Base-by-base conservation (phyloP, 257 asterid genomes). In the Nicotiana obtusifolia region DNA sequence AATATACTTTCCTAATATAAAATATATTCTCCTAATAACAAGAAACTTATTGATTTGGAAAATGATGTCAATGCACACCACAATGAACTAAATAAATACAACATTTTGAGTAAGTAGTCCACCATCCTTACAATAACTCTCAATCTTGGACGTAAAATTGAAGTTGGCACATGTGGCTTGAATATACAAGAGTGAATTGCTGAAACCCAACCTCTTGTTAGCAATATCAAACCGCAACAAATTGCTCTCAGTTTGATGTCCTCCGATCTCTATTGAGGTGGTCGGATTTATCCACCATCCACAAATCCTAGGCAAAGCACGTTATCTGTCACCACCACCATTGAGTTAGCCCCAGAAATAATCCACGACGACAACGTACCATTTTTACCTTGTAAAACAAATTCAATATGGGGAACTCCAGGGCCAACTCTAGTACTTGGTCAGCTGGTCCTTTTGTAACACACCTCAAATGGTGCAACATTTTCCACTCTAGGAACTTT, bases 221-320 rank as follows among this genome's bases (percentile, higher is more conserved):
- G 22, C 94, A 60, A 90, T 57, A 83, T 90, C 94, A 30, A 90
- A 89, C 87, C 85, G 87, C 81, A 90, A 54, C 52, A 90, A 65
- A 56, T 90, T 90, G 41, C 87, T 86, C 85, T 89, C 92, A 37
- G 87, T 84, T 57, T 87, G 92, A 71, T 86, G 81, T 2, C 90
- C 89, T 10, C 93, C 91, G 20, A 87, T 85, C 33, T 89, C 89
- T 64, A 28, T 82, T 5, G 87, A 83, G n/a, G 85, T 53, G 9
- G 64, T 66, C 5, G 78, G 85, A 62, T 82, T 13, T 67, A 66
- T 6, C 83, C 86, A 10, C 85, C 87, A 80, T 78, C 83, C 3
- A 85, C 62, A 28, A 85, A 79, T 9, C 81, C 87, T 17, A 85
- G 79, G 41, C 87, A 85, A 37, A 80, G 54, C 19, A 78, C 57